Percentiles rank a stretch among this genome's conserved stretches.
phyloP scores from a whole-genome alignment of 768 basidiomycete genomes.

The Pleurotus ostreatus region DNA sequence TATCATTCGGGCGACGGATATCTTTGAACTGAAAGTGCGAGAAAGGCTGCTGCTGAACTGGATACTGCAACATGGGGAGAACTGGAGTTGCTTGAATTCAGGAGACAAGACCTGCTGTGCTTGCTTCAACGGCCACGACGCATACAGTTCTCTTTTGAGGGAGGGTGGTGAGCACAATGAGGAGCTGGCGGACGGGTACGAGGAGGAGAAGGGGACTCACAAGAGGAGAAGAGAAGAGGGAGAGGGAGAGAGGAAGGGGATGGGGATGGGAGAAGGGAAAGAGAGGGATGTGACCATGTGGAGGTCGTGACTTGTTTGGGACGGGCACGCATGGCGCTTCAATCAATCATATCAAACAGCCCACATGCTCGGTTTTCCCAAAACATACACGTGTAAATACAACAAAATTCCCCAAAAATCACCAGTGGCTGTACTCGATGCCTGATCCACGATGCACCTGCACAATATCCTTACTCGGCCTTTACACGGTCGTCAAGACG shows the following conservation, averaged over 20 bases:
- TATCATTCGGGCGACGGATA: slow-evolving; percentile 12
- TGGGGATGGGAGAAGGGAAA: slow-evolving; percentile 9
- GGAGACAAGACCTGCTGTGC: slow-evolving; percentile 53
- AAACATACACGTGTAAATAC: not conserved
- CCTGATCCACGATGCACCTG: too few species aligned
- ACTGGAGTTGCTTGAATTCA: slow-evolving; percentile 32
- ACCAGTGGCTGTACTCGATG: too few species aligned
- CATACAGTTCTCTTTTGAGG: not conserved
- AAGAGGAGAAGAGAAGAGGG: slow-evolving; percentile 8
- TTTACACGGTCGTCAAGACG: too few species aligned
- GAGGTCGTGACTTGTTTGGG: slow-evolving; percentile 12
- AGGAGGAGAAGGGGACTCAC: slow-evolving; percentile 3
- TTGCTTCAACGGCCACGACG: slow-evolving; percentile 11
- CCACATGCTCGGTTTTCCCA: slow-evolving; percentile 1
- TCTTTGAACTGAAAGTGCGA: slow-evolving; percentile 20
- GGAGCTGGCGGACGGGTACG: not conserved
- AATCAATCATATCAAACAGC: slow-evolving; percentile 4
- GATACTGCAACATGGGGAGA: slow-evolving; percentile 60
- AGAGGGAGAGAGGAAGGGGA: slow-evolving; percentile 15
- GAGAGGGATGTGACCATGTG: slow-evolving; percentile 13
- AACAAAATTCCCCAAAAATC: too few species aligned
- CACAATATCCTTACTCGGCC: too few species aligned
- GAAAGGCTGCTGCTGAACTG: slow-evolving; percentile 31
- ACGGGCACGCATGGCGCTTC: slow-evolving; percentile 1
- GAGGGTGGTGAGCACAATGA: not conserved